These are phyloP conservation scores for Avena atlantica DNA, from an alignment of 176 grass and related monocot genomes.

Conservation along the genomic window DNA sequence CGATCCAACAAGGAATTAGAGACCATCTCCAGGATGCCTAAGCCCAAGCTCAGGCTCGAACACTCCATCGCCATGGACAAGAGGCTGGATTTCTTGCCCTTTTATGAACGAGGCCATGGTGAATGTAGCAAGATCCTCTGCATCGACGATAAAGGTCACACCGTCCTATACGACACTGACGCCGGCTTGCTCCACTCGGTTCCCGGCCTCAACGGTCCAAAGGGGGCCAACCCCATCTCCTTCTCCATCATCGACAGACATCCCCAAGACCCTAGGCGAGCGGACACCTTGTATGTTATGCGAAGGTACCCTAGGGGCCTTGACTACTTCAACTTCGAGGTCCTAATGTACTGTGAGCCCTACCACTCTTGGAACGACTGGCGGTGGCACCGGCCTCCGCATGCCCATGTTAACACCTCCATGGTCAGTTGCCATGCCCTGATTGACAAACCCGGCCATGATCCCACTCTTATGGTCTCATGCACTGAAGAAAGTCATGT, in stretches of 20 bases:
- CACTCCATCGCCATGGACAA: not conserved
- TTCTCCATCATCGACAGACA: not conserved
- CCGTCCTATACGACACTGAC: not conserved
- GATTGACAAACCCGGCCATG: not conserved
- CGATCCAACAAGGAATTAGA: not conserved
- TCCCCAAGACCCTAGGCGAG: not conserved
- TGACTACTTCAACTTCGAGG: not conserved
- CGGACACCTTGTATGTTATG: not conserved
- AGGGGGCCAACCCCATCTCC: not conserved
- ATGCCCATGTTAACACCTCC: not conserved
- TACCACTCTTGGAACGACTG: not conserved
- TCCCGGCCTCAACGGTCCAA: not conserved
- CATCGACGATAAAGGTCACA: not conserved
- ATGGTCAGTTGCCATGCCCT: not conserved
- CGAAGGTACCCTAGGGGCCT: not conserved
- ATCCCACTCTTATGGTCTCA: not conserved
- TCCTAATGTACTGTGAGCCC: not conserved
- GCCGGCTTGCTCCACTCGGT: not conserved
- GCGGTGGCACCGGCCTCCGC: not conserved
- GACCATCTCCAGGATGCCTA: not conserved
- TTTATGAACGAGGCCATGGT: not conserved
- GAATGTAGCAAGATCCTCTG: not conserved
- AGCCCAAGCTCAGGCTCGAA: not conserved
- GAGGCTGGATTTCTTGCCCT: not conserved
- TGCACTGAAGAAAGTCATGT: not conserved